Conservation (phyloP, 164 flowering plant genomes). For the Vitis vinifera region DNA sequence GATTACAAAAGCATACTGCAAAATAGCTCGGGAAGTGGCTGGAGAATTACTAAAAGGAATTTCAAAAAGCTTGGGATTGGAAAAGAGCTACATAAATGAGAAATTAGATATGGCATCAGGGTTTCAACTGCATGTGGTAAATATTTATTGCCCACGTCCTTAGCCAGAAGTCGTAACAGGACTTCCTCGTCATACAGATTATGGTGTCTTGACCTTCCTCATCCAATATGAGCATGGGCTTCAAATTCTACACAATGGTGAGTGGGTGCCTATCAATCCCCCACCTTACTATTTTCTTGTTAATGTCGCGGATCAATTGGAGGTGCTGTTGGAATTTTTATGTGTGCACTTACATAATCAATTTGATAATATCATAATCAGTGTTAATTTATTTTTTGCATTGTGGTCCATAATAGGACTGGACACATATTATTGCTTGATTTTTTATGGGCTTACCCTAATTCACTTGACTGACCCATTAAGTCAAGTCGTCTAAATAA, state of each 20-base stretch:
- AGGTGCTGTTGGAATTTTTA: not conserved
- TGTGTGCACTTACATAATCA: no score
- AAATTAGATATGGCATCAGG: slow-evolving; percentile 14
- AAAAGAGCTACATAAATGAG: slow-evolving; percentile 21
- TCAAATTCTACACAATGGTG: slow-evolving; percentile 25
- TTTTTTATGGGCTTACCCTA: no score
- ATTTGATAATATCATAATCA: no score
- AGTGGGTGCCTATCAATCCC: slow-evolving; percentile 27
- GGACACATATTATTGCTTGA: no score
- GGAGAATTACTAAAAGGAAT: slow-evolving; percentile 23
- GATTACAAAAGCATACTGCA: slow-evolving; percentile 16
- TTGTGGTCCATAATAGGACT: no score
- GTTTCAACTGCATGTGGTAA: slow-evolving; percentile 21
- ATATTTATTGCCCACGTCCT: slow-evolving; percentile 39
- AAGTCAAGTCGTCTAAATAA: no score
- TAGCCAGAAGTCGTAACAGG: slow-evolving; percentile 36
- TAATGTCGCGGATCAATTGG: slow-evolving; percentile 35
- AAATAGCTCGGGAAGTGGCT: slow-evolving; percentile 13
- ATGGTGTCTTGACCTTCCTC: slow-evolving; percentile 32
- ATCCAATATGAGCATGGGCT: slow-evolving; percentile 30
- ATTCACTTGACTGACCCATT: no score
- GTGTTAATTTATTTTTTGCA: no score
- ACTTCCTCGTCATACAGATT: slow-evolving; percentile 35
- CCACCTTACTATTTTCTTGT: slow-evolving; percentile 25
- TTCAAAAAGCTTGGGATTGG: slow-evolving; percentile 32